Evolutionary conservation across 345 rosid species (phyloP).

Genomic region (Litchi chinensis): DNA sequence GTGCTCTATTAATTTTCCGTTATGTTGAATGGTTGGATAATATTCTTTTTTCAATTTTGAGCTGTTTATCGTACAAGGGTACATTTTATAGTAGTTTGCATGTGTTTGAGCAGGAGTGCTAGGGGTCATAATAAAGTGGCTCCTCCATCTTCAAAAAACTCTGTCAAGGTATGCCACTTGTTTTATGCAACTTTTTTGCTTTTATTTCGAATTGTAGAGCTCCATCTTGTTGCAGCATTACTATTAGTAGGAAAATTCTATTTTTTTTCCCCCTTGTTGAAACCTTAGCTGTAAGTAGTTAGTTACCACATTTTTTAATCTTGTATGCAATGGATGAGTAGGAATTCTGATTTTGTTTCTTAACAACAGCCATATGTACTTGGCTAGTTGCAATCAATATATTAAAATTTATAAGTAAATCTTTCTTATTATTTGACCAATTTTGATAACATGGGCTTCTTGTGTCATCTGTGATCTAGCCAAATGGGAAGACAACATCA

Average conservation of each 20-base stretch:
- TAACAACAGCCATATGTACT: not conserved
- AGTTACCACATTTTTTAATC: not conserved
- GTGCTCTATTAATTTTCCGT: not conserved
- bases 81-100: slow-evolving; percentile 12
- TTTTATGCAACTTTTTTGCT: not conserved
- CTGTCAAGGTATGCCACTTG: slow-evolving; percentile 50
- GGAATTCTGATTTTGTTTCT: not conserved
- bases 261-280: not conserved
- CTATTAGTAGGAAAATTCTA: not conserved
- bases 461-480: slow-evolving; percentile 37
- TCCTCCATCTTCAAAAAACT: slow-evolving; percentile 39
- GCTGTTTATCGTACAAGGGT: not conserved
- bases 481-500: slow-evolving; percentile 30
- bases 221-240: not conserved
- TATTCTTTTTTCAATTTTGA: not conserved
- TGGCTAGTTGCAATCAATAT: not conserved
- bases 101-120: slow-evolving; percentile 41
- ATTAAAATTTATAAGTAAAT: not conserved
- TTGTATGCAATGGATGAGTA: not conserved
- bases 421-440: not conserved
- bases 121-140: slow-evolving; percentile 28
- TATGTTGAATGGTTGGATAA: not conserved
- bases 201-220: not conserved
- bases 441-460: slow-evolving; percentile 10
- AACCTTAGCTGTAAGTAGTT: not conserved